Percentiles rank a stretch among this genome's conserved stretches.
Evolutionary conservation across 768 basidiomycete species (phyloP).

Genomic region (Amanita pseudoporphyria): DNA sequence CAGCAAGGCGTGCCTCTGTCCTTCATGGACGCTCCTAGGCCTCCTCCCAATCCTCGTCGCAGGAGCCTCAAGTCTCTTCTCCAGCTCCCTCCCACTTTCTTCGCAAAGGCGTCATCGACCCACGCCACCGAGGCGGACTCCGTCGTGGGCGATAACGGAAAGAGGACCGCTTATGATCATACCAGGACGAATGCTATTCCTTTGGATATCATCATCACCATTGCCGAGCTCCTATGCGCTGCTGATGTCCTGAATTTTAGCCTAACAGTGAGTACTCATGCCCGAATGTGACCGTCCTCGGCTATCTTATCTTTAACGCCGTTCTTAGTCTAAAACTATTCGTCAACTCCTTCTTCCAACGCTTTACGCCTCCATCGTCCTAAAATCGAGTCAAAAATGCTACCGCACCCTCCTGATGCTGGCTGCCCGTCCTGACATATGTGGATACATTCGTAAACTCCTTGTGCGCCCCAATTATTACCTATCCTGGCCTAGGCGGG

Average conservation of each 20-base stretch:
- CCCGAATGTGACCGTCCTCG: not conserved
- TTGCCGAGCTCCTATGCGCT: constrained; percentile 25
- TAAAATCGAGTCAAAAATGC: constrained; percentile 34
- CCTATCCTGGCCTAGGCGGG: constrained; percentile 38
- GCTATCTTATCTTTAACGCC: constrained; percentile 1
- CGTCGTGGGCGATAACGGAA: not conserved
- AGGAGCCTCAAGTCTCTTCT: constrained; percentile 27
- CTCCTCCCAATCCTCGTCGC: constrained; percentile 11
- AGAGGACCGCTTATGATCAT: not conserved
- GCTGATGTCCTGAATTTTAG: constrained; percentile 32
- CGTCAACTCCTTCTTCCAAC: constrained; percentile 26
- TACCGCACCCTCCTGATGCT: constrained; percentile 28
- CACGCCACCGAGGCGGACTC: not conserved
- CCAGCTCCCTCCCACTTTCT: constrained; percentile 22
- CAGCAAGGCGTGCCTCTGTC: not conserved
- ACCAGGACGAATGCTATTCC: constrained; percentile 16
- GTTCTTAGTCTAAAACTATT: constrained; percentile 20
- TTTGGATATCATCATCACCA: constrained; percentile 29
- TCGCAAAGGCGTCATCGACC: constrained; percentile 15
- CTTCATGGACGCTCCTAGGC: not conserved
- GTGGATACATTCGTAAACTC: constrained; percentile 30
- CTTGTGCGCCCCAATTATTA: constrained; percentile 43
- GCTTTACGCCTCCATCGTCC: constrained; percentile 34
- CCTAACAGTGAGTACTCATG: constrained; percentile 23
- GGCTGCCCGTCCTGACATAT: constrained; percentile 23